Evolutionary conservation across 179 eudicot genomes (phyloP).

Genomic region (Gypsophila paniculata): DNA sequence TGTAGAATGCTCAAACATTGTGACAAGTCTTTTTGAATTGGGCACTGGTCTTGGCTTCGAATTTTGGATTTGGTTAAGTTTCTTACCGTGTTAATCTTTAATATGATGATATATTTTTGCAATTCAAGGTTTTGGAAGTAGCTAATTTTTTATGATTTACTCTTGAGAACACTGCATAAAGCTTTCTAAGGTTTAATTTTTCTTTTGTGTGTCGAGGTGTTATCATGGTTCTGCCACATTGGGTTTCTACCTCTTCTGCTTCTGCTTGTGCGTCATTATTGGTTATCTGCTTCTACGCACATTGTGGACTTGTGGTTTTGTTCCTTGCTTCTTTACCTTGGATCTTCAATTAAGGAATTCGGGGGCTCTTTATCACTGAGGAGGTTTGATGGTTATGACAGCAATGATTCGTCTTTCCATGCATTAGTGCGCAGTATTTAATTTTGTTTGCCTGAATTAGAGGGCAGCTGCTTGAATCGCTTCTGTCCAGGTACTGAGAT

Average conservation of each 20-base stretch:
- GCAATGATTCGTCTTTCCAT: constrained; percentile 46
- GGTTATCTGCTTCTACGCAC: constrained; percentile 46
- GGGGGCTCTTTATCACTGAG: constrained; percentile 2
- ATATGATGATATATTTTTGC: constrained; percentile 35
- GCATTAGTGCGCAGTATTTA: constrained; percentile 37
- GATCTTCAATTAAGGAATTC: constrained; percentile 19
- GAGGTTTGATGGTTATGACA: constrained; percentile 45
- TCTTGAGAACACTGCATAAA: constrained; percentile 26
- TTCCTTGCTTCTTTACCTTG: constrained; percentile 21
- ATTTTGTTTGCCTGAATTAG: constrained; percentile 31
- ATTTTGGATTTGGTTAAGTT: constrained; percentile 76
- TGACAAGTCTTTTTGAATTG: constrained; percentile 37
- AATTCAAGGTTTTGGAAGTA: constrained; percentile 32
- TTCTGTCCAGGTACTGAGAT: constrained; percentile 56
- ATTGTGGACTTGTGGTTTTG: constrained; percentile 33
- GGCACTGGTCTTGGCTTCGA: constrained; percentile 46
- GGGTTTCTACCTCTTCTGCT: constrained; percentile 45
- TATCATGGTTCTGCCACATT: constrained; percentile 50
- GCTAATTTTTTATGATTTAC: constrained; percentile 24
- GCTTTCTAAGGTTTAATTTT: constrained; percentile 54
- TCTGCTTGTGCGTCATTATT: constrained; percentile 43
- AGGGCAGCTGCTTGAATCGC: constrained; percentile 50
- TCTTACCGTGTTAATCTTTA: constrained; percentile 39
- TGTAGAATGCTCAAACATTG: constrained; percentile 46
- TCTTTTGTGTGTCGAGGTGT: constrained; percentile 88